A percentile compares a stretch with the other conserved stretches of the same genome.
These are phyloP conservation scores for Aureoboletus auriporus DNA, from an alignment of 768 basidiomycete genomes.

Conservation along the genomic window DNA sequence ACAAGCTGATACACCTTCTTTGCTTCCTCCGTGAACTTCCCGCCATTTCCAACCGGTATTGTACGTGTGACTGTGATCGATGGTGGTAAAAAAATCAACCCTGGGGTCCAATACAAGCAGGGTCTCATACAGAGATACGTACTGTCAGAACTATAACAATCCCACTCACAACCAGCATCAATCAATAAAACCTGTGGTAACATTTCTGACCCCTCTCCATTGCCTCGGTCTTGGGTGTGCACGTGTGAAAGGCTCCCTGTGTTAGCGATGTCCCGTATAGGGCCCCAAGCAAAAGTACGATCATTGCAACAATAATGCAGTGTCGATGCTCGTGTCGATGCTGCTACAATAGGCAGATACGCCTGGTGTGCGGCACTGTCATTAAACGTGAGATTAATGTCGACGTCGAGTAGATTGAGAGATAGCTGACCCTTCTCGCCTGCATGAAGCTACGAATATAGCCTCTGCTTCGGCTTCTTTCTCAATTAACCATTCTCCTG, in stretches of 20 bases:
- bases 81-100: neutral
- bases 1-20: constrained; percentile 85
- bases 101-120: neutral
- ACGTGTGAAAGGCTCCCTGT: constrained; percentile 41
- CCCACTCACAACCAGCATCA: constrained; percentile 93
- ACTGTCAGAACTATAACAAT: constrained; percentile 63
- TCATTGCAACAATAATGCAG: constrained; percentile 96
- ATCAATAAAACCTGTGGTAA: constrained; percentile 78
- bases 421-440: constrained; percentile 72
- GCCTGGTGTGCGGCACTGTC: constrained; percentile 79
- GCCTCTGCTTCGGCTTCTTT: constrained; percentile 95
- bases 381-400: neutral
- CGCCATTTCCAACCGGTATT: constrained; percentile 92
- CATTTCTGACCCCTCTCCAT: constrained; percentile 32
- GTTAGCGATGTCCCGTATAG: constrained; percentile 58
- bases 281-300: constrained; percentile 82
- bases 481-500: constrained; percentile 84
- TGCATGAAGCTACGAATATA: constrained; percentile 85
- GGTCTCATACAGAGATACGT: constrained; percentile 16
- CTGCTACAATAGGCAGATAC: constrained; percentile 90
- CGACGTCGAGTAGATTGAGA: neutral
- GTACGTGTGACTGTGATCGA: constrained; percentile 58
- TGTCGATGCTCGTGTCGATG: constrained; percentile 80
- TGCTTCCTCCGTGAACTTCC: constrained; percentile 80
- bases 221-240: constrained; percentile 14